phyloP scores from a whole-genome alignment of 768 basidiomycete species.

The Xerocomus spinulosus region DNA sequence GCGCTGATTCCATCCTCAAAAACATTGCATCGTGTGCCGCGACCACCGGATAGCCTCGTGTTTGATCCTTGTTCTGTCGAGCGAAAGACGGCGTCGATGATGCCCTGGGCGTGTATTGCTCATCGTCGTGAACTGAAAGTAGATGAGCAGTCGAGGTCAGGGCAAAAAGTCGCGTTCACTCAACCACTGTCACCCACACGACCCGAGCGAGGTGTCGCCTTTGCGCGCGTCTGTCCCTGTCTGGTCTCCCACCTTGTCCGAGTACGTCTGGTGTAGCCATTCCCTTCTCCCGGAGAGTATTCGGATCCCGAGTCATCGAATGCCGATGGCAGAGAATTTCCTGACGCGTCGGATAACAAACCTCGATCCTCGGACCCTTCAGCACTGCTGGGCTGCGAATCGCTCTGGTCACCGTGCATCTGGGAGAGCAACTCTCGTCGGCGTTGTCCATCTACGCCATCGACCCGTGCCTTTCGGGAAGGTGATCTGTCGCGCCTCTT shows the following conservation, averaged over 20 bases:
- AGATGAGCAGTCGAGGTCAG: conserved; percentile 5
- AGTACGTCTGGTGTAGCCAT: background rate
- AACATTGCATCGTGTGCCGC: conserved; percentile 1
- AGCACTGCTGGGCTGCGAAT: conserved; percentile 16
- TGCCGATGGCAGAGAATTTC: conserved; percentile 17
- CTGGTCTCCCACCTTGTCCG: conserved; percentile 5
- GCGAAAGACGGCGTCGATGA: conserved; percentile 2
- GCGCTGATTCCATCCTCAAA: conserved; percentile 10
- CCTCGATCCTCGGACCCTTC: conserved; percentile 11
- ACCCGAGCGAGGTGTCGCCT: conserved; percentile 1
- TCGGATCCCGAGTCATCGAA: conserved; percentile 30
- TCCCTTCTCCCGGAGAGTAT: conserved; percentile 27
- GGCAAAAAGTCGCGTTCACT: conserved; percentile 1
- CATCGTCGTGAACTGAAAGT: conserved; percentile 3
- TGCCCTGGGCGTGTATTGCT: conserved; percentile 20
- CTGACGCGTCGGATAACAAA: conserved; percentile 16
- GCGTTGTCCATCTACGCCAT: conserved; percentile 10
- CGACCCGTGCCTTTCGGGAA: conserved; percentile 1
- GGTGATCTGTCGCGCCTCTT: conserved; percentile 14
- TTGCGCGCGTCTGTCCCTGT: conserved; percentile 7
- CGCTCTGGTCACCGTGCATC: background rate
- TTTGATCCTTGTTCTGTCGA: conserved; percentile 4
- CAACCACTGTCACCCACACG: conserved; percentile 10
- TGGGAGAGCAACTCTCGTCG: conserved; percentile 18
- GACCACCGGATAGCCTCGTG: background rate